Evolutionary conservation across 805 yeast species (phyloP).

Genomic region (Pichia californica): DNA sequence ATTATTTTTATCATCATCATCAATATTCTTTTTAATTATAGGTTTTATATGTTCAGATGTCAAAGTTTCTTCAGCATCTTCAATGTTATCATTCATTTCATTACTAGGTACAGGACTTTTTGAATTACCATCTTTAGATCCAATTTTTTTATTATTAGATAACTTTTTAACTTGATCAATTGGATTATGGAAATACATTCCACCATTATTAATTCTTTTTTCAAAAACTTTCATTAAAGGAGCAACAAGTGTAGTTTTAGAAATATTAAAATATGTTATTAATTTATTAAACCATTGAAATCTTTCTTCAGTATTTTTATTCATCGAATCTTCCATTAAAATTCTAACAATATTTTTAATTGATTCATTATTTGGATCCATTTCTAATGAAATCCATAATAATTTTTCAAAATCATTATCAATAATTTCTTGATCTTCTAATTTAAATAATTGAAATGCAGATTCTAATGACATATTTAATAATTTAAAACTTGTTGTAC

Average conservation of each 20-base stretch:
- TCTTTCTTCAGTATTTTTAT: conserved; percentile 13
- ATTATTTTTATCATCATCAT: conserved; percentile 1
- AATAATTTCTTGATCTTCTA: conserved; percentile 14
- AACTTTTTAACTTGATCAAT: conserved; percentile 2
- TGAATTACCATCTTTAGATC: not conserved
- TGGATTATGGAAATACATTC: conserved; percentile 23
- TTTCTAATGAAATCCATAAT: conserved; percentile 30
- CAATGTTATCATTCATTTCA: conserved; percentile 19
- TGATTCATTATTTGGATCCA: conserved; percentile 17
- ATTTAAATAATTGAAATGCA: conserved; percentile 24
- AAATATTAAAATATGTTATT: conserved; percentile 20
- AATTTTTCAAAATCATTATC: conserved; percentile 18
- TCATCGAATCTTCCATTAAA: conserved; percentile 19
- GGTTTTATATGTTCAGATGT: conserved; percentile 9
- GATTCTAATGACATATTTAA: conserved; percentile 25
- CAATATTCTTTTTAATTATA: conserved; percentile 1
- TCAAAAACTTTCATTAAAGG: conserved; percentile 22
- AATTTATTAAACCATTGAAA: conserved; percentile 26
- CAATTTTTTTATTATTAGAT: not conserved
- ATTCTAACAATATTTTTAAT: conserved; percentile 18
- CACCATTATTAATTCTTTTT: conserved; percentile 26
- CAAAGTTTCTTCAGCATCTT: conserved; percentile 14
- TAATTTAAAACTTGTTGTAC: conserved; percentile 27
- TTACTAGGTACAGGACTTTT: conserved; percentile 17
- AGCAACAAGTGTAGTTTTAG: conserved; percentile 20